Evolutionary conservation across 2,329 filamentous ascomycete species (phyloP), one percentile per base, ranked within the genome.

Genomic region (Diplodia corticola): DNA sequence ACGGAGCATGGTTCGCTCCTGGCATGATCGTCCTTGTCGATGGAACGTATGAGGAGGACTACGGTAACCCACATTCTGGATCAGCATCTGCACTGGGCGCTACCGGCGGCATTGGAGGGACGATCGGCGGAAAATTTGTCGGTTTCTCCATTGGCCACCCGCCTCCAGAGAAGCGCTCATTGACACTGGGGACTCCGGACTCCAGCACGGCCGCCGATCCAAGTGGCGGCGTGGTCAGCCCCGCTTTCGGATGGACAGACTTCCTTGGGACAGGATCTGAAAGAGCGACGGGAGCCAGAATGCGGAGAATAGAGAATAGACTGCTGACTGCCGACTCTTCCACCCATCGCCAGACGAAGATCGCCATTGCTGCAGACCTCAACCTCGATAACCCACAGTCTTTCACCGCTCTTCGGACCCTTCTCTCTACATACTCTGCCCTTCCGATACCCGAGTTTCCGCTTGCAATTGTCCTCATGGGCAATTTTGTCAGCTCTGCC

Each of bases 11-110:
- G 90, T 97, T 97, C 74, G 88, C 90, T 5, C 93, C 95, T 0
- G 96, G 96, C 3, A 98, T 98, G 93, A 91, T 99, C 55, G 91
- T 98, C 3, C 84, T 99, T 0, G 88, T 97, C 0, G 95, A 99
- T 73, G 95, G 95, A 6, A 88, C 94, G n/a, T 99, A 99, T 74
- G 93, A 97, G 75, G 95, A 98, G 76, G 93, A 97, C 71, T 92
- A 93, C 68, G 86, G 89, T 69, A 88, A 87, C 22, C 80, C 84
- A 1, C 88, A 89, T 17, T 89, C 88, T 22, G 88, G 87, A 0
- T 76, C 74, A 22, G 76, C 86, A 0, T 76, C 75, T 48, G 77
- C 79, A 1, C 82, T 96, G 4, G 91, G 91, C 60, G 89, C 90
- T 5, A 90, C 88, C 69, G 90, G 88, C 55, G 94, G 94, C 49